Evolutionary conservation across 306 rosid genomes (phyloP).

Genomic region (Senna tora): DNA sequence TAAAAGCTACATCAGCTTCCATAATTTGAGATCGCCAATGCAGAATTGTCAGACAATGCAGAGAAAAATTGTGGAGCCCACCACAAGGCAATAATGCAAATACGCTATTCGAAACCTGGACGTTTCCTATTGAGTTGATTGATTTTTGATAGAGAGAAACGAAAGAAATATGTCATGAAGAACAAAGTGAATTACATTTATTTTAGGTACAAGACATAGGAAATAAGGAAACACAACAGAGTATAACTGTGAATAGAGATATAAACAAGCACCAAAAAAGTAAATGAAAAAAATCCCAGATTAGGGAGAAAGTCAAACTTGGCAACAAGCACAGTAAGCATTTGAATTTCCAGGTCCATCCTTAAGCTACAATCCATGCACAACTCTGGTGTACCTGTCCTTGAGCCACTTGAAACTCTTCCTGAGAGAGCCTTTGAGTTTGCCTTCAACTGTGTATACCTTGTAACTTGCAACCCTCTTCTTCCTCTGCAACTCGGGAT

Average conservation of each 20-base stretch:
- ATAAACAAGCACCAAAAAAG: slow-evolving; percentile 27
- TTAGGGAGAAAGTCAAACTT: not conserved
- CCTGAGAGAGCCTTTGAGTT: slow-evolving; percentile 77
- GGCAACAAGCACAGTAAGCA: not conserved
- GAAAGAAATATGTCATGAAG: not conserved
- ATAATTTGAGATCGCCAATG: not conserved
- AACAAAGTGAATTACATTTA: not conserved
- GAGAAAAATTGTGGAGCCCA: not conserved
- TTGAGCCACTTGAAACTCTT: slow-evolving; percentile 90
- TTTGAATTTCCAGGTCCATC: too few relatives aligned
- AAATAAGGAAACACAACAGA: not conserved
- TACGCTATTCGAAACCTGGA: slow-evolving; percentile 1
- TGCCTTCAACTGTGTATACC: slow-evolving; percentile 87
- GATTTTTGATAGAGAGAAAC: not conserved
- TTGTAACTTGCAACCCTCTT: slow-evolving; percentile 93
- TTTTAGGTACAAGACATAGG: not conserved
- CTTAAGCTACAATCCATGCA: slow-evolving; percentile 74
- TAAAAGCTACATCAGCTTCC: not conserved
- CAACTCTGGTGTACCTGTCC: slow-evolving; percentile 72
- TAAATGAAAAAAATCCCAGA: not conserved
- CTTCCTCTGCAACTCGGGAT: slow-evolving; percentile 92
- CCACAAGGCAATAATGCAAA: not conserved
- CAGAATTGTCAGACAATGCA: not conserved
- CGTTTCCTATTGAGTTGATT: not conserved
- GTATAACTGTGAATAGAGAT: slow-evolving; percentile 4